phyloP scores from a whole-genome alignment of 225 moss, liverwort and hornwort species.

The Physcomitrium patens region DNA sequence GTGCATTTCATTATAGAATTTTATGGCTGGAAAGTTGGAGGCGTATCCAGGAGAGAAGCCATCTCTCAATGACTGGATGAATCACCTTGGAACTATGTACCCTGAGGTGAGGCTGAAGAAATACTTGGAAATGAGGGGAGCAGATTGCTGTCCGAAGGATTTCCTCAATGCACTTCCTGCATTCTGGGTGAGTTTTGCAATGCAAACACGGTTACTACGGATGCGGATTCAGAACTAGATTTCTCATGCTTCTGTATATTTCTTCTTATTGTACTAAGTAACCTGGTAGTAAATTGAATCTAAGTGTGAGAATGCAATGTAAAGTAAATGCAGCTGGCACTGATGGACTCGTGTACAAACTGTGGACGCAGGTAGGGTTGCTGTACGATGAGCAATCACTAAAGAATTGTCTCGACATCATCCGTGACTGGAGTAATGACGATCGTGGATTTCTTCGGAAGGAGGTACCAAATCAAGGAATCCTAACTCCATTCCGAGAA shows the following conservation, averaged over 20 bases:
- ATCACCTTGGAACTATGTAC: constrained; percentile 85
- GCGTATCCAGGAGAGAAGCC: constrained; percentile 55
- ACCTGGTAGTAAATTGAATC: too few species aligned
- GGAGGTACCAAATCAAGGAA: constrained; percentile 69
- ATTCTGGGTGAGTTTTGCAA: constrained; percentile 66
- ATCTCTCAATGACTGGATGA: constrained; percentile 71
- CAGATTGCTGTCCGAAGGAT: constrained; percentile 77
- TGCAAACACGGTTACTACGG: neutral
- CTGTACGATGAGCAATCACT: constrained; percentile 77
- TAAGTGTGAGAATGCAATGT: neutral
- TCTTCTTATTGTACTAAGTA: neutral
- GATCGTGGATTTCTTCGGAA: constrained; percentile 78
- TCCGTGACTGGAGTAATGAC: constrained; percentile 74
- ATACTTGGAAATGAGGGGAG: constrained; percentile 93
- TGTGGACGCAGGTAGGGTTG: constrained; percentile 66
- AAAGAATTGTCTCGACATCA: constrained; percentile 67
- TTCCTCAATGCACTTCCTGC: constrained; percentile 80
- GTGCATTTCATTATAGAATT: constrained; percentile 51
- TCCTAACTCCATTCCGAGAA: constrained; percentile 80
- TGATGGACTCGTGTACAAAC: neutral
- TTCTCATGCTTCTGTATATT: neutral
- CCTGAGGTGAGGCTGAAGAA: constrained; percentile 90
- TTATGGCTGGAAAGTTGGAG: constrained; percentile 73
- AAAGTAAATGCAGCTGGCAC: neutral
- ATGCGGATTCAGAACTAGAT: neutral